These are phyloP conservation scores for Ophiostoma sp. DNA, from an alignment of 2,329 filamentous ascomycete genomes.

Conservation along the genomic window DNA sequence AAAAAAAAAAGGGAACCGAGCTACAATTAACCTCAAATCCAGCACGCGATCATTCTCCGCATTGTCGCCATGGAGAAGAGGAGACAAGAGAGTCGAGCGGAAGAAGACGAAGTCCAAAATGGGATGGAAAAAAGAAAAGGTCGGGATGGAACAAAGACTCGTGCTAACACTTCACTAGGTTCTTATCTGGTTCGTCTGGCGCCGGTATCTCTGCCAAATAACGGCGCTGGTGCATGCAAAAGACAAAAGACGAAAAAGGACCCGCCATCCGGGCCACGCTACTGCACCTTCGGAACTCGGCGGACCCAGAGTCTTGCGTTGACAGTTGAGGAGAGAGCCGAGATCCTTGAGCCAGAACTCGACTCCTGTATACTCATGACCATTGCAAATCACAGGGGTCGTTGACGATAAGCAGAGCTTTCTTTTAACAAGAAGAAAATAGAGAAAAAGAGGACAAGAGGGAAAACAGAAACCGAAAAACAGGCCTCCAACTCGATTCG, in stretches of 20 bases:
- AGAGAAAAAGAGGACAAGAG: neutral
- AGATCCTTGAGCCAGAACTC: neutral
- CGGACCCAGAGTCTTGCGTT: neutral
- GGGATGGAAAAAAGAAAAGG: neutral
- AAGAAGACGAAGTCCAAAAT: neutral
- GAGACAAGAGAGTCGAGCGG: neutral
- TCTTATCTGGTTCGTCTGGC: neutral
- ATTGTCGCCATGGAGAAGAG: conserved; percentile 19
- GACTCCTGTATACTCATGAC: neutral
- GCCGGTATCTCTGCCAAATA: neutral
- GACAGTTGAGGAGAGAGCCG: neutral
- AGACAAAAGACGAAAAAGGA: neutral
- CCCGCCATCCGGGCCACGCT: neutral
- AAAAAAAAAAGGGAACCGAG: neutral
- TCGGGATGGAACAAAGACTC: neutral
- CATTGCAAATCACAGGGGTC: neutral
- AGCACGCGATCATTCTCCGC: conserved; percentile 21
- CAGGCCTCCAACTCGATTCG: neutral
- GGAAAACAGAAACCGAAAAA: neutral
- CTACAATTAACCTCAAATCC: neutral
- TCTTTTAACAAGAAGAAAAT: neutral
- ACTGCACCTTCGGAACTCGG: conserved; percentile 11
- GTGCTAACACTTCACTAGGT: conserved; percentile 4
- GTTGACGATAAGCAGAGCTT: neutral
- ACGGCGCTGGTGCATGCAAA: neutral